phyloP scores from a whole-genome alignment of 2,329 filamentous ascomycete species.

The Colletotrichum aenigma region DNA sequence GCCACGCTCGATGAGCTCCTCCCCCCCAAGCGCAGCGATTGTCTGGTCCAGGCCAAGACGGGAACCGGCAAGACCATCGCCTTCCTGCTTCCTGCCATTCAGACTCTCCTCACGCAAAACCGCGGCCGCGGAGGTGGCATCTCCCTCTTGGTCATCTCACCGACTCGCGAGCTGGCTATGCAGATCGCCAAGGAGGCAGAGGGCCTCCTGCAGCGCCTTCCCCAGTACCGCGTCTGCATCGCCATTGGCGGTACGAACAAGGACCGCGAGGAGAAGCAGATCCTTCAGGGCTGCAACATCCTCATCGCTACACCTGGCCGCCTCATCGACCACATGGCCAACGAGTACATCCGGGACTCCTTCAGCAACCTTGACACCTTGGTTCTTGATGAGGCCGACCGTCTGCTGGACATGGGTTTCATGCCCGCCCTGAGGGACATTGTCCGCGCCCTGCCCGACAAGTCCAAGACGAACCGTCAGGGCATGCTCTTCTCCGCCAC shows the following conservation, averaged over 20 bases:
- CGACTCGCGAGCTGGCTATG: slow-evolving; percentile 72
- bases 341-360: slow-evolving; percentile 70
- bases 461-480: slow-evolving; percentile 61
- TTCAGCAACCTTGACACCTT: slow-evolving; percentile 75
- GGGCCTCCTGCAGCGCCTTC: slow-evolving; percentile 72
- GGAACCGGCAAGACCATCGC: slow-evolving; percentile 88
- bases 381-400: slow-evolving; percentile 83
- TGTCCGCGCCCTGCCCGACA: slow-evolving; percentile 70
- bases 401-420: slow-evolving; percentile 85
- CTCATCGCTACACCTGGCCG: slow-evolving; percentile 83
- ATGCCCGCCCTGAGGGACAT: slow-evolving; percentile 80
- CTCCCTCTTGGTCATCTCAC: slow-evolving; percentile 69
- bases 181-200: slow-evolving; percentile 75
- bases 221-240: slow-evolving; percentile 76
- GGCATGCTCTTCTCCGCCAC: slow-evolving; percentile 89
- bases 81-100: slow-evolving; percentile 83
- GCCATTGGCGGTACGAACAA: slow-evolving; percentile 84
- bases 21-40: slow-evolving; percentile 48
- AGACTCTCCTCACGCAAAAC: slow-evolving; percentile 67
- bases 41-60: slow-evolving; percentile 83
- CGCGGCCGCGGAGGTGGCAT: slow-evolving; percentile 42
- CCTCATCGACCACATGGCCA: slow-evolving; percentile 78
- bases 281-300: slow-evolving; percentile 76
- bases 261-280: slow-evolving; percentile 71
- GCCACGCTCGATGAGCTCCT: slow-evolving; percentile 54